These are phyloP conservation scores for Apiotrichum sp. DNA, from an alignment of 1,284 basidiomycete species.

Conservation along the genomic window DNA sequence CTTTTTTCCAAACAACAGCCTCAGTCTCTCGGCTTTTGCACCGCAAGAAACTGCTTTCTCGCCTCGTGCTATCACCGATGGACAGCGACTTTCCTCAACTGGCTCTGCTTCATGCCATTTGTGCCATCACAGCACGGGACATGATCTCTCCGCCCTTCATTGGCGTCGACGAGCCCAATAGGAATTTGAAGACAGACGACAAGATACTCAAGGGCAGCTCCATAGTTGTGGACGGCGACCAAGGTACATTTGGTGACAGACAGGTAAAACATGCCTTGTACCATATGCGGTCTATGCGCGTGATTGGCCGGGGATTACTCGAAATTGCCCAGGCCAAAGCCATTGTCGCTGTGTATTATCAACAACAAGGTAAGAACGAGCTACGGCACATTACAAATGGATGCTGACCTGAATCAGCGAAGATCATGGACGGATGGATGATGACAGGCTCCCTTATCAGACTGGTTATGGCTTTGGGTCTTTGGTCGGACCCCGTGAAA, in stretches of 20 bases:
- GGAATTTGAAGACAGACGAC: slow-evolving; percentile 7
- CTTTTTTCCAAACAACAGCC: slow-evolving; percentile 41
- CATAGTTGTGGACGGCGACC: too few species aligned
- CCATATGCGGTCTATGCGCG: slow-evolving; percentile 10
- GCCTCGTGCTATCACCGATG: slow-evolving; percentile 46
- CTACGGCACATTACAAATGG: background rate
- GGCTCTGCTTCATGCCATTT: slow-evolving; percentile 47
- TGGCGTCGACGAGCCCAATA: slow-evolving; percentile 20
- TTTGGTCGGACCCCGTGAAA: slow-evolving; percentile 13
- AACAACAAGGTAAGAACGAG: slow-evolving; percentile 17
- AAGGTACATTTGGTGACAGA: slow-evolving; percentile 10
- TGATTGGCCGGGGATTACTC: slow-evolving; percentile 19
- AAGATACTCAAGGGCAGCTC: background rate
- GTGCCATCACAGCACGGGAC: slow-evolving; percentile 42
- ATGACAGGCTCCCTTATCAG: slow-evolving; percentile 20
- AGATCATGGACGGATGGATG: slow-evolving; percentile 40
- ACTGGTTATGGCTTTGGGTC: slow-evolving; percentile 27
- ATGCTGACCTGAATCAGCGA: background rate
- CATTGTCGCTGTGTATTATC: slow-evolving; percentile 22
- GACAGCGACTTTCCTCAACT: slow-evolving; percentile 46
- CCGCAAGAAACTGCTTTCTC: slow-evolving; percentile 35
- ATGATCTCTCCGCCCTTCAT: slow-evolving; percentile 28
- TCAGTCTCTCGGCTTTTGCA: slow-evolving; percentile 42
- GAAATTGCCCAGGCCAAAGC: slow-evolving; percentile 31
- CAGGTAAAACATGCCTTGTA: slow-evolving; percentile 21